Evolutionary conservation across 2,329 filamentous ascomycete species (phyloP), one percentile per base, ranked within the genome.

Genomic region (Fusarium guadeloupense): DNA sequence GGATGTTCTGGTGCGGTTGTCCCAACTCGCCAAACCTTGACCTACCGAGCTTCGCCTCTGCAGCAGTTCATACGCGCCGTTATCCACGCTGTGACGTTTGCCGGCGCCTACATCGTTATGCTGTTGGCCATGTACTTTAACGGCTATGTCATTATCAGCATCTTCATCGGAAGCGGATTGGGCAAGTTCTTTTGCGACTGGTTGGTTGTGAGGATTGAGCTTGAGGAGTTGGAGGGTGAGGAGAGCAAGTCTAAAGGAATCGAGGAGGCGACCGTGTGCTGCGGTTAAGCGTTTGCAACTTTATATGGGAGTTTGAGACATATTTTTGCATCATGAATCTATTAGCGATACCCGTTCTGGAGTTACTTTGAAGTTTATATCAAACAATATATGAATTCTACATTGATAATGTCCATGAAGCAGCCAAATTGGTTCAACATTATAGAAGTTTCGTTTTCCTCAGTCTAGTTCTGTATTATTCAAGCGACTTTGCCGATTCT

Each of bases 91-190:
- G 45, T 85, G 7, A 89, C 90, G 46, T 91, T 93, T 69, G 88
- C 84, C 0, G 83, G 91, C 4, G 90, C 89, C 3, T 94, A 93
- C 73, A 85, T 93, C 61, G 75, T 93, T 68, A 94, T 94, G 91
- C 74, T 89, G 77, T 75, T 79, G 8, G 82, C 82, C 64, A 86
- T 86, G 83, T 84, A 85, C 71, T 86, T 83, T 70, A 85, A 85
- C 66, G 85, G 88, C 26, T 94, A 91, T 74, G 83, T 94, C 60
- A 91, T 94, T 71, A 89, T 94, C 56, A 90, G 86, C 66, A 91
- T 94, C 69, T 85, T 94, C 55, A 68, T 84, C 35, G 82, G 82
- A 5, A 80, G 80, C 9, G 78, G 79, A 8, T 61, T 84, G 38
- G 82, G 82, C 54, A 83, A 83, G 71, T 83, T 83, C 65, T 61